Evolutionary conservation across 2,329 filamentous ascomycete genomes (phyloP).

Genomic region (Fusarium sp.): DNA sequence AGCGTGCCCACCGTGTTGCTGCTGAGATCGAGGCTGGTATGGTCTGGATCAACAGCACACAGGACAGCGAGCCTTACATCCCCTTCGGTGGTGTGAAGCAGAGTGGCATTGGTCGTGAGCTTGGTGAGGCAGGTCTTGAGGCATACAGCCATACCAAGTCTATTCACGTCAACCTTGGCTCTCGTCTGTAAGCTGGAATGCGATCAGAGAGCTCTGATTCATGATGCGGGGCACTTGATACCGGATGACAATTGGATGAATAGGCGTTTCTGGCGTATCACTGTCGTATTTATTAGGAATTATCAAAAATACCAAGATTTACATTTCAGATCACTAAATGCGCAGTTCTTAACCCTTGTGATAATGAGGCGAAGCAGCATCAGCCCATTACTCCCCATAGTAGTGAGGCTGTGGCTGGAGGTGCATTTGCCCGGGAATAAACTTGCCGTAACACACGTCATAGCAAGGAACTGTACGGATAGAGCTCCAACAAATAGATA

Average conservation of each 20-base stretch:
- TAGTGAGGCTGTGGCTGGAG: conserved; percentile 14
- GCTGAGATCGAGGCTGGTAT: conserved; percentile 78
- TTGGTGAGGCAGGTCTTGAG: conserved; percentile 46
- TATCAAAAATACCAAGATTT: conserved; percentile 25
- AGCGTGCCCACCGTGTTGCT: conserved; percentile 81
- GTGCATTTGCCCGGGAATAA: conserved; percentile 8
- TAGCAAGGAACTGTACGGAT: too few species aligned
- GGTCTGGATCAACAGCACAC: conserved; percentile 62
- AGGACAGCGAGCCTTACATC: conserved; percentile 46
- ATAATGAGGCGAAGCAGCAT: conserved; percentile 16
- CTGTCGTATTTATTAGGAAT: conserved; percentile 17
- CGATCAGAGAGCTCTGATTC: background rate
- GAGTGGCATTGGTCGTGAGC: conserved; percentile 47
- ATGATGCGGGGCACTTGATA: too few species aligned
- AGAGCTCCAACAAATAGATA: conserved; percentile 10
- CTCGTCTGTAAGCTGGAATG: conserved; percentile 37
- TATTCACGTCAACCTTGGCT: conserved; percentile 46
- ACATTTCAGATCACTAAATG: background rate
- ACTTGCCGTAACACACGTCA: conserved; percentile 36
- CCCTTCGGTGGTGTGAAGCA: conserved; percentile 48
- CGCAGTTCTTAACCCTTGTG: conserved; percentile 4
- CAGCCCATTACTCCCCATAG: conserved; percentile 1
- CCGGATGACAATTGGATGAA: background rate
- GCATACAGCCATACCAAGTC: conserved; percentile 47
- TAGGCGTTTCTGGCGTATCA: conserved; percentile 37